These are phyloP conservation scores for Magnusiomyces tetraspermus DNA, from an alignment of 1,139 yeast species.

Conservation along the genomic window DNA sequence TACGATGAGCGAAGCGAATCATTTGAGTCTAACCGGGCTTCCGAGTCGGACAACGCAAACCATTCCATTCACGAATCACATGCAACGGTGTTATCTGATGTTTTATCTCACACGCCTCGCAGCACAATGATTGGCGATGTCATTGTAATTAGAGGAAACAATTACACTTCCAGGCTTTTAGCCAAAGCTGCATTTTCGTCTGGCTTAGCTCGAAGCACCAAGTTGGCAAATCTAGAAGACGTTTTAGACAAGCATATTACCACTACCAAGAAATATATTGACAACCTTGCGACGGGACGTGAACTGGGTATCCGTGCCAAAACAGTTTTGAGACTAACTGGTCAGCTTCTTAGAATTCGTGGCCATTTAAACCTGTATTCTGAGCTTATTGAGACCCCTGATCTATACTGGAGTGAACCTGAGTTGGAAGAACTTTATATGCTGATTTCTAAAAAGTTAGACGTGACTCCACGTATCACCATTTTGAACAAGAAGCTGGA, in stretches of 20 bases:
- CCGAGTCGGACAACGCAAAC: not conserved
- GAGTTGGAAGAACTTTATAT: slow-evolving; percentile 66
- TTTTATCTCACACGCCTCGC: slow-evolving; percentile 5
- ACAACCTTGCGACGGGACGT: slow-evolving; percentile 53
- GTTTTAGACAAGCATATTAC: slow-evolving; percentile 58
- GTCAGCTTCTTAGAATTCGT: slow-evolving; percentile 60
- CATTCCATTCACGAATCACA: not conserved
- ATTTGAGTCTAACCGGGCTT: too few relatives aligned
- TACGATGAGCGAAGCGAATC: too few relatives aligned
- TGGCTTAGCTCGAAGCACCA: slow-evolving; percentile 77
- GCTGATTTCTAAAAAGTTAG: slow-evolving; percentile 59
- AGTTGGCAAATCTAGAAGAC: slow-evolving; percentile 68
- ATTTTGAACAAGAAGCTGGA: slow-evolving; percentile 78
- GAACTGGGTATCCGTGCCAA: slow-evolving; percentile 46
- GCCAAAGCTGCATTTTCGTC: slow-evolving; percentile 87
- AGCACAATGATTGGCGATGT: slow-evolving; percentile 56
- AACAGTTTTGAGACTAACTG: slow-evolving; percentile 62
- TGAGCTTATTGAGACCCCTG: slow-evolving; percentile 89
- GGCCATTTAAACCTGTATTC: slow-evolving; percentile 78
- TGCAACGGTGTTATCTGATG: not conserved
- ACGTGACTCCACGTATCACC: slow-evolving; percentile 64
- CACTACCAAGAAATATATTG: slow-evolving; percentile 56
- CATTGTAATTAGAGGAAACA: slow-evolving; percentile 48
- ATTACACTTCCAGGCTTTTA: slow-evolving; percentile 41
- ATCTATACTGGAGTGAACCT: slow-evolving; percentile 88